Conservation (phyloP, 2,329 filamentous ascomycete genomes). For the Chaetothyriales sp. region DNA sequence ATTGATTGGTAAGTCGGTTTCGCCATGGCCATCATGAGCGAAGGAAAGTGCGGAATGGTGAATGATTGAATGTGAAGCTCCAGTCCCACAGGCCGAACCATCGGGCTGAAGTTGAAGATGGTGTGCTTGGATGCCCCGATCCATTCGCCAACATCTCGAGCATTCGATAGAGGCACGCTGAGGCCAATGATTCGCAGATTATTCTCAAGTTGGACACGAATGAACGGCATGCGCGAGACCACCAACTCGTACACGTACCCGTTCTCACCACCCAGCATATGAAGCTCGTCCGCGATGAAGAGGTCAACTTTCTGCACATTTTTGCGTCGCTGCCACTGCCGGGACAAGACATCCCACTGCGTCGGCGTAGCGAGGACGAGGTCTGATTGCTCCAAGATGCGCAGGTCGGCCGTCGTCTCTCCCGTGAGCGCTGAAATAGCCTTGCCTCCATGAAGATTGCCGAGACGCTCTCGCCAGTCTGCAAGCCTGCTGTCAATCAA, state of each 20-base stretch:
- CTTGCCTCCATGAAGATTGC: constrained; percentile 64
- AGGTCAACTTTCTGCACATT: constrained; percentile 82
- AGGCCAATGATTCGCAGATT: constrained; percentile 77
- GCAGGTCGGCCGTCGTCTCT: constrained; percentile 80
- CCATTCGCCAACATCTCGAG: constrained; percentile 91
- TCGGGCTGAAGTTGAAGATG: constrained; percentile 96
- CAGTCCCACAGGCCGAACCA: constrained; percentile 73
- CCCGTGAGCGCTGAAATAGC: constrained; percentile 86
- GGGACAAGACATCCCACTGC: constrained; percentile 91
- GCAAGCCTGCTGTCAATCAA: constrained; percentile 68
- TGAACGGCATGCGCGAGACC: constrained; percentile 95
- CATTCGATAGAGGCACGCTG: constrained; percentile 84
- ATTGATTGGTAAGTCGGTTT: constrained; percentile 86
- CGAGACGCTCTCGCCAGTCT: constrained; percentile 73
- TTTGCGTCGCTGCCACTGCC: constrained; percentile 93
- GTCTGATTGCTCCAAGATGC: constrained; percentile 74
- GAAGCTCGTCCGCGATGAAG: constrained; percentile 89
- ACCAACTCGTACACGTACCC: constrained; percentile 93
- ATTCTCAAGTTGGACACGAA: constrained; percentile 73
- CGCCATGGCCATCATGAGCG: constrained; percentile 96
- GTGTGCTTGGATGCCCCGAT: constrained; percentile 96
- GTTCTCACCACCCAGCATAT: constrained; percentile 73
- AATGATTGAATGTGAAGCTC: constrained; percentile 94
- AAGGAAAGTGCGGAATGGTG: constrained; percentile 91
- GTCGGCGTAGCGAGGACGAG: constrained; percentile 81